Evolutionary conservation across 805 yeast genomes (phyloP), one percentile per base, ranked within the genome.

Genomic region (Yamadazyma akitaensis): DNA sequence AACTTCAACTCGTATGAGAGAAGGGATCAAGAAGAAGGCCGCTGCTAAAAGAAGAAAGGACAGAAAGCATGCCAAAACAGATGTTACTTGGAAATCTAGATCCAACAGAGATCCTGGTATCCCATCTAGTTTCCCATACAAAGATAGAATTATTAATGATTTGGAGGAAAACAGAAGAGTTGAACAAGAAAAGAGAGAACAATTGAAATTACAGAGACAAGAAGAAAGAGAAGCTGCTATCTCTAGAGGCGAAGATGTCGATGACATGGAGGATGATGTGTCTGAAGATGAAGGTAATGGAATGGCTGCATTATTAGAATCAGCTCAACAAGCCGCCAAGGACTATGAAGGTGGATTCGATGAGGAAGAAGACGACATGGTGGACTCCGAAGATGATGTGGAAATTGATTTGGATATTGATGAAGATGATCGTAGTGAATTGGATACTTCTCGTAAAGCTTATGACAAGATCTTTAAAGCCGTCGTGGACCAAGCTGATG

Each of bases 21-120:
- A 91, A 67, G 99, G 99, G 53, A 90, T 94, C 64, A 86, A 88
- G 74, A 94, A 90, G 80, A 94, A 94, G 70, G 91, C 96, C 2
- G 80, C 92, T 36, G 97, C 98, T 7, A 92, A 91, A 58, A 79
- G 85, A 53, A 82, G 95, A 68, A 94, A 94, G 63, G 85, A 87
- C 64, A 79, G 76, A 58, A 94, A 94, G 70, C 54, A 64, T 21
- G 79, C 96, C 16, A 94, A 94, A 77, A 90, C 81, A 62, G 97
- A 92, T 65, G 81, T 81, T 3, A 94, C 98, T 13, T 94, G 99
- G 99, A 89, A 80, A 64, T 87, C 96, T 14, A 82, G 83, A 60
- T 68, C 70, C 47, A 81, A 80, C 59, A 92, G 88, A 68, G 97
- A 91, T 64, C 91, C 92, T 10, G 98, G 98, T 54, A 92, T 94